A percentile compares a stretch with the other conserved stretches of the same genome.
Evolutionary conservation across 2,329 filamentous ascomycete species (phyloP).

Genomic region (Trichoderma aggressivum): DNA sequence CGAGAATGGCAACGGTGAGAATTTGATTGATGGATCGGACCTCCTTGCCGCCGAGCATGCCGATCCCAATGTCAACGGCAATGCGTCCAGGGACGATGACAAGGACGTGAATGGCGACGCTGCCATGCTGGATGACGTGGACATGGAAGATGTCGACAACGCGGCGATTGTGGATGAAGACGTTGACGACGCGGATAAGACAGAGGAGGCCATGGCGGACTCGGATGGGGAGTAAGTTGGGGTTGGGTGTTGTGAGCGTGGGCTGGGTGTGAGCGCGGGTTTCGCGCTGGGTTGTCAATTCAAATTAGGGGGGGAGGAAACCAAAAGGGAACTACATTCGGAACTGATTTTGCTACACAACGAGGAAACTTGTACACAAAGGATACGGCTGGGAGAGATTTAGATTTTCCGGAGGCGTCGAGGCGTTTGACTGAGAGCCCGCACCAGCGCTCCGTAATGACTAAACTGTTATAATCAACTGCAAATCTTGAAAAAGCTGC

Average conservation of each 20-base stretch:
- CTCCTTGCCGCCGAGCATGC: background rate
- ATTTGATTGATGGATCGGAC: conserved; percentile 29
- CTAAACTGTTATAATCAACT: background rate
- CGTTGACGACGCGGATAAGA: conserved; percentile 41
- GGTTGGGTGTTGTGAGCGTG: no score
- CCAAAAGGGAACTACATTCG: conserved; percentile 27
- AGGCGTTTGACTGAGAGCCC: conserved; percentile 11
- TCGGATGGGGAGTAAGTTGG: conserved; percentile 37
- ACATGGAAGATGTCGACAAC: conserved; percentile 48
- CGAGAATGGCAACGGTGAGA: conserved; percentile 27
- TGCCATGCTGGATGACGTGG: conserved; percentile 48
- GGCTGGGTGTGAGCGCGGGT: background rate
- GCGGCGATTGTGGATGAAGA: conserved; percentile 42
- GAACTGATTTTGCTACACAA: conserved; percentile 50
- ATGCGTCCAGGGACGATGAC: conserved; percentile 25
- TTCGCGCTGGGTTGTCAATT: background rate
- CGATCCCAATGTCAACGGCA: conserved; percentile 12
- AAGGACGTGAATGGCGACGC: conserved; percentile 39
- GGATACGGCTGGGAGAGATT: conserved; percentile 35
- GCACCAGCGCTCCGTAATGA: conserved; percentile 8
- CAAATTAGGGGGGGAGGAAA: background rate
- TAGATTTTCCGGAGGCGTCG: conserved; percentile 31
- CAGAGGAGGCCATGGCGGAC: conserved; percentile 39
- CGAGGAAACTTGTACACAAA: conserved; percentile 41
- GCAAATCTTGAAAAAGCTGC: background rate